Evolutionary conservation across 2,329 filamentous ascomycete species (phyloP).

Genomic region (Sporothrix dimorphospora): DNA sequence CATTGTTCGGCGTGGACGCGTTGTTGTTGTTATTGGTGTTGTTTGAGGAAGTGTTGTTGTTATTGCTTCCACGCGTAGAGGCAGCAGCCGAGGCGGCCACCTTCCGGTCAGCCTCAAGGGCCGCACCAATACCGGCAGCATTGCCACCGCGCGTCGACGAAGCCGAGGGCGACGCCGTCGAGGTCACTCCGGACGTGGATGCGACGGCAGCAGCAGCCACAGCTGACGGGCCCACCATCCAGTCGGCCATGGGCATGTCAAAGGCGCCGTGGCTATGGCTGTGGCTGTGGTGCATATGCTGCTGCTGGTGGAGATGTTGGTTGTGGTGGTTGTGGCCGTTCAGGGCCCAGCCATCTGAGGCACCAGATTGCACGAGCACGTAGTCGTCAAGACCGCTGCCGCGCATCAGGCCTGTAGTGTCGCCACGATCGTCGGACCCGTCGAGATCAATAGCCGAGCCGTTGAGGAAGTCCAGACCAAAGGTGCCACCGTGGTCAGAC

Average conservation of each 20-base stretch:
- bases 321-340: constrained; percentile 30
- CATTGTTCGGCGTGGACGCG: background rate
- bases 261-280: constrained; percentile 32
- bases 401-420: background rate
- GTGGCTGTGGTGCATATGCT: background rate
- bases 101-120: constrained; percentile 19
- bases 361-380: constrained; percentile 37
- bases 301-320: constrained; percentile 23
- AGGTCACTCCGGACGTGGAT: background rate
- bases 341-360: constrained; percentile 38
- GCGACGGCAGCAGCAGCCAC: background rate
- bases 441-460: constrained; percentile 38
- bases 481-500: constrained; percentile 20
- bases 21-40: background rate
- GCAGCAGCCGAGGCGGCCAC: constrained; percentile 11
- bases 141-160: background rate
- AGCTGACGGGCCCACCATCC: constrained; percentile 31
- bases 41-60: background rate
- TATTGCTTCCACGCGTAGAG: background rate
- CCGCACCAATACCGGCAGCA: background rate
- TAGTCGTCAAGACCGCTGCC: constrained; percentile 34
- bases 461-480: constrained; percentile 40
- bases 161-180: background rate
- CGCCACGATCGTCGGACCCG: constrained; percentile 34
- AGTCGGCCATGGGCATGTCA: constrained; percentile 38